A percentile compares a stretch with the other conserved stretches of the same genome.
Evolutionary conservation across 345 rosid genomes (phyloP).

Genomic region (Rhizophora mangle): DNA sequence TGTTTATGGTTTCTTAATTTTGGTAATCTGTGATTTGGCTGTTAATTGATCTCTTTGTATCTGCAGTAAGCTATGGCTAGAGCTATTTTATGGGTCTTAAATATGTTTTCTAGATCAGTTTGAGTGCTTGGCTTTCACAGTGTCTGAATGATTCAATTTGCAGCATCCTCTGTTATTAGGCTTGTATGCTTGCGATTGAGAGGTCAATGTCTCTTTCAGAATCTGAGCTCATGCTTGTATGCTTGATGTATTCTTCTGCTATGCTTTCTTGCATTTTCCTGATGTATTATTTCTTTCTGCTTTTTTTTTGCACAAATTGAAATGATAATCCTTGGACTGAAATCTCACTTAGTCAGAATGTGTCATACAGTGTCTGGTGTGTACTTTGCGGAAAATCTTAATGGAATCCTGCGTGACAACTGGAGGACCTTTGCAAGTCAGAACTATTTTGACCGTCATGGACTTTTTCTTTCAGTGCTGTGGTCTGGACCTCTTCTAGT

Average conservation of each 20-base stretch:
- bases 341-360: conserved; percentile 3
- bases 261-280: background rate
- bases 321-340: background rate
- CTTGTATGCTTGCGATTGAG: background rate
- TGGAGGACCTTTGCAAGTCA: conserved; percentile 88
- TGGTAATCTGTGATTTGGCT: background rate
- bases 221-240: background rate
- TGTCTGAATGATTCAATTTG: background rate
- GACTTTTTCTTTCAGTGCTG: conserved; percentile 71
- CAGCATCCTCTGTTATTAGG: background rate
- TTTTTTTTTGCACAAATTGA: background rate
- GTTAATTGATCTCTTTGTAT: background rate
- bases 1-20: background rate
- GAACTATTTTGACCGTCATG: conserved; percentile 84
- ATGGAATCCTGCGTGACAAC: conserved; percentile 50
- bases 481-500: conserved; percentile 96
- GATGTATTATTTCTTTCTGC: background rate
- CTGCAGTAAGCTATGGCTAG: too few relatives aligned
- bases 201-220: background rate
- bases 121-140: background rate
- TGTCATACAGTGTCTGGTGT: conserved; percentile 76
- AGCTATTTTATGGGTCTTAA: background rate
- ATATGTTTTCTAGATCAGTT: background rate
- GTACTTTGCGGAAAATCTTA: conserved; percentile 80
- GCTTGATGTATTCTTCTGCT: background rate